Conservation (phyloP, 257 asterid genomes). For the Paulownia fortunei region DNA sequence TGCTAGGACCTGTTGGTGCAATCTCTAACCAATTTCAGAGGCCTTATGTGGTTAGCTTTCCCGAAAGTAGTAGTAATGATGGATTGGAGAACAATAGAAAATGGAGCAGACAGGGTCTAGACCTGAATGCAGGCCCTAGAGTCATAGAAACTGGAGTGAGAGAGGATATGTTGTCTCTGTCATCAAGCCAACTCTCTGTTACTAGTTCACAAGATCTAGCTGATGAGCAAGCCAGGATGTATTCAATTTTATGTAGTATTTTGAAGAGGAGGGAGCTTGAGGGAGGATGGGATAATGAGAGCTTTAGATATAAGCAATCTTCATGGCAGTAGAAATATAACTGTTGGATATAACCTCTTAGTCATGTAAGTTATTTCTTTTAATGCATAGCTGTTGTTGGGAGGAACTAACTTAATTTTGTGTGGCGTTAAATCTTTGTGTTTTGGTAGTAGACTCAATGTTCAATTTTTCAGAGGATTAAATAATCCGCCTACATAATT, state of each 20-base stretch:
- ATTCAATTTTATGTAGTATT: slow-evolving; percentile 53
- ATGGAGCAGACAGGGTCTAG: slow-evolving; percentile 80
- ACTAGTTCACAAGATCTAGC: slow-evolving; percentile 63
- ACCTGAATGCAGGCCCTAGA: slow-evolving; percentile 89
- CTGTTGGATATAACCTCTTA: not conserved
- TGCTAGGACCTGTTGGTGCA: slow-evolving; percentile 60
- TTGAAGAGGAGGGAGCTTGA: slow-evolving; percentile 85
- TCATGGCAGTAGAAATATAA: slow-evolving; percentile 62
- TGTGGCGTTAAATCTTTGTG: not conserved
- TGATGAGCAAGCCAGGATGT: slow-evolving; percentile 72
- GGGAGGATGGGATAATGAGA: slow-evolving; percentile 74
- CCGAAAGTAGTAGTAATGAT: slow-evolving; percentile 51
- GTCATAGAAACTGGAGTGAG: slow-evolving; percentile 60
- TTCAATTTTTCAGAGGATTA: too few relatives aligned
- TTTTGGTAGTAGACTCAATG: not conserved
- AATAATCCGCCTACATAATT: too few relatives aligned
- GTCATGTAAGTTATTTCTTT: slow-evolving; percentile 40
- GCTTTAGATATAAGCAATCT: slow-evolving; percentile 73
- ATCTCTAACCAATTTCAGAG: slow-evolving; percentile 71
- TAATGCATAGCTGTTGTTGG: too few relatives aligned
- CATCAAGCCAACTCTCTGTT: slow-evolving; percentile 65
- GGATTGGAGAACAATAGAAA: slow-evolving; percentile 62
- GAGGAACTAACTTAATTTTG: too few relatives aligned
- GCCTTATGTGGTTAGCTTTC: slow-evolving; percentile 62
- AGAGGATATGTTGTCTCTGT: slow-evolving; percentile 55